Evolutionary conservation across 148 eudicot genomes (phyloP).

Genomic region (Vaccinium corymbosum): DNA sequence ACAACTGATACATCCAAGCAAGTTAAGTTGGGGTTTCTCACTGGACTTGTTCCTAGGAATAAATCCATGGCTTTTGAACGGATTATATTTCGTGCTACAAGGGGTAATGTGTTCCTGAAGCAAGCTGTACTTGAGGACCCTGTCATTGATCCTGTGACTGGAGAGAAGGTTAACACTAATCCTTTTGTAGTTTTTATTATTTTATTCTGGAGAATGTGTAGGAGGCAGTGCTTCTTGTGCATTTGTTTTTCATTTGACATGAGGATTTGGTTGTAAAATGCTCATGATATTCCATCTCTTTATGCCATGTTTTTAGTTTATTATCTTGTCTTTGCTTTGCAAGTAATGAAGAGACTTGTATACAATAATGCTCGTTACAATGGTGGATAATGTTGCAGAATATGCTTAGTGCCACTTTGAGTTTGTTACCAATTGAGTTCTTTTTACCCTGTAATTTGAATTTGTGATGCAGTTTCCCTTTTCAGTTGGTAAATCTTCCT

Average conservation of each 20-base stretch:
- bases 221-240: not conserved
- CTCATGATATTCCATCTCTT: not conserved
- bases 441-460: not conserved
- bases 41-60: constrained; percentile 87
- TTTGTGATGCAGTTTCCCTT: not conserved
- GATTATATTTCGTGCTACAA: constrained; percentile 96
- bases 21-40: constrained; percentile 76
- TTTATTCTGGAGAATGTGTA: not conserved
- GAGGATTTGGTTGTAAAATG: not conserved
- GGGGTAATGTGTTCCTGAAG: constrained; percentile 87
- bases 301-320: not conserved
- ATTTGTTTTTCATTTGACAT: not conserved
- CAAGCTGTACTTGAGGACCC: constrained; percentile 66
- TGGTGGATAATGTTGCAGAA: not conserved
- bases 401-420: not conserved
- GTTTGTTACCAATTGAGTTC: not conserved
- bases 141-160: constrained; percentile 83
- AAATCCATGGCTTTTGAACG: constrained; percentile 93
- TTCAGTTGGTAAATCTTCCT: constrained; percentile 13
- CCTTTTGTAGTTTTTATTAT: not conserved
- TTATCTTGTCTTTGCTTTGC: constrained; percentile 3
- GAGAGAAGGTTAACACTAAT: constrained; percentile 62
- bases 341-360: constrained; percentile 1
- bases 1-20: constrained; percentile 70
- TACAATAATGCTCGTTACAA: not conserved